A percentile compares a stretch with the other conserved stretches of the same genome.
Evolutionary conservation across 1,284 basidiomycete species (phyloP).

Genomic region (Melampsora americana): DNA sequence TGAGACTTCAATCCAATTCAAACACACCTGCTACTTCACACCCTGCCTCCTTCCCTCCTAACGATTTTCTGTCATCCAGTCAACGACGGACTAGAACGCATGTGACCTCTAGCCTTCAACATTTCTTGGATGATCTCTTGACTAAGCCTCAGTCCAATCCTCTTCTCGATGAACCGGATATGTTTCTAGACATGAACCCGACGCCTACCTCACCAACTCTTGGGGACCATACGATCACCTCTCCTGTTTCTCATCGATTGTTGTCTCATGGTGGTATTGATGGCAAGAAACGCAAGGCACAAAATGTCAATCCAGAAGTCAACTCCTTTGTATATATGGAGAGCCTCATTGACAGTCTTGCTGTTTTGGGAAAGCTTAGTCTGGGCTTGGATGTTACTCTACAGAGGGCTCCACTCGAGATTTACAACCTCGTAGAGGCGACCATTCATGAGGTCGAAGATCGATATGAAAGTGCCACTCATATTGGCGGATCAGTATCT

Average conservation of each 20-base stretch:
- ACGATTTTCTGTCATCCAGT: not conserved
- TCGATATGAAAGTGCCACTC: conserved; percentile 61
- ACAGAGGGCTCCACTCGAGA: conserved; percentile 78
- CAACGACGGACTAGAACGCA: not conserved
- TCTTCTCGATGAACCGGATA: conserved; percentile 64
- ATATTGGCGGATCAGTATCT: conserved; percentile 17
- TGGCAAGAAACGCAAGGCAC: conserved; percentile 22
- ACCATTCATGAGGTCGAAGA: conserved; percentile 90
- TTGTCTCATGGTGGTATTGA: not conserved
- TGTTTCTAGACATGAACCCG: conserved; percentile 45
- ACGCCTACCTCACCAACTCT: conserved; percentile 45
- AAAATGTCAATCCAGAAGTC: conserved; percentile 69
- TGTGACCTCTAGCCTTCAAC: conserved; percentile 49
- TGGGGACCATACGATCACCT: conserved; percentile 28
- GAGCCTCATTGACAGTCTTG: conserved; percentile 83
- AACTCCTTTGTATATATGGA: conserved; percentile 95
- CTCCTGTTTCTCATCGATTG: conserved; percentile 17
- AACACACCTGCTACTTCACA: conserved; percentile 23
- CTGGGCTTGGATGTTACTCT: conserved; percentile 76
- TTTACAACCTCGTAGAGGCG: conserved; percentile 77
- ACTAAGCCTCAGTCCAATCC: conserved; percentile 72
- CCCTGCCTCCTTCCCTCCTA: conserved; percentile 29
- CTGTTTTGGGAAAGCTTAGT: conserved; percentile 83
- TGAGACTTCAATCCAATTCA: conserved; percentile 27
- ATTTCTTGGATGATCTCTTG: conserved; percentile 69